Percentiles rank a stretch among this genome's conserved stretches.
Evolutionary conservation across 1,139 yeast genomes (phyloP).

Genomic region (Suhomyces maxii): DNA sequence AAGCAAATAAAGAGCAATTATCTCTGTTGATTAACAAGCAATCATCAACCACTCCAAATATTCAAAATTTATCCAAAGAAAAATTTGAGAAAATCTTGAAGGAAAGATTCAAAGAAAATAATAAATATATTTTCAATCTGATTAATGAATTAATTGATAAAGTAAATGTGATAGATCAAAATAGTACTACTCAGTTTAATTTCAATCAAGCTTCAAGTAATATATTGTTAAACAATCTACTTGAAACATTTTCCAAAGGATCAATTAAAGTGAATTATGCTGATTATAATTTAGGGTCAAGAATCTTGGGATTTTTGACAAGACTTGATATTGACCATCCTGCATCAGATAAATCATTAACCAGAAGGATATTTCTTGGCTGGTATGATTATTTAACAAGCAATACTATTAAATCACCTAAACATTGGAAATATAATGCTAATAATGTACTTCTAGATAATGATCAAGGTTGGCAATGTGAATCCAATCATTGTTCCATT

Average conservation of each 20-base stretch:
- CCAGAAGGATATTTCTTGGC: conserved; percentile 35
- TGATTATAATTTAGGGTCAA: conserved; percentile 40
- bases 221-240: conserved; percentile 19
- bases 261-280: conserved; percentile 44
- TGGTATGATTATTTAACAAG: conserved; percentile 41
- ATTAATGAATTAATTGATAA: conserved; percentile 32
- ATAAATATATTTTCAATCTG: conserved; percentile 24
- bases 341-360: conserved; percentile 16
- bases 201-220: conserved; percentile 12
- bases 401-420: conserved; percentile 16
- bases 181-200: conserved; percentile 1
- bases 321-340: conserved; percentile 8
- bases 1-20: conserved; percentile 20
- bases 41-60: conserved; percentile 4
- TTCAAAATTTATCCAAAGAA: conserved; percentile 20
- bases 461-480: conserved; percentile 38
- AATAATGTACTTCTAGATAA: conserved; percentile 41
- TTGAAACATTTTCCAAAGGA: conserved; percentile 38
- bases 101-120: conserved; percentile 25
- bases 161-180: conserved; percentile 12
- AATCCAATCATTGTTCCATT: conserved; percentile 27
- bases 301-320: conserved; percentile 46
- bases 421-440: conserved; percentile 38
- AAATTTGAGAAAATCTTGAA: conserved; percentile 24
- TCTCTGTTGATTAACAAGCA: conserved; percentile 17